Percentiles rank a stretch among this genome's conserved stretches.
phyloP scores from a whole-genome alignment of 805 yeast genomes.

The Saturnispora sekii region DNA sequence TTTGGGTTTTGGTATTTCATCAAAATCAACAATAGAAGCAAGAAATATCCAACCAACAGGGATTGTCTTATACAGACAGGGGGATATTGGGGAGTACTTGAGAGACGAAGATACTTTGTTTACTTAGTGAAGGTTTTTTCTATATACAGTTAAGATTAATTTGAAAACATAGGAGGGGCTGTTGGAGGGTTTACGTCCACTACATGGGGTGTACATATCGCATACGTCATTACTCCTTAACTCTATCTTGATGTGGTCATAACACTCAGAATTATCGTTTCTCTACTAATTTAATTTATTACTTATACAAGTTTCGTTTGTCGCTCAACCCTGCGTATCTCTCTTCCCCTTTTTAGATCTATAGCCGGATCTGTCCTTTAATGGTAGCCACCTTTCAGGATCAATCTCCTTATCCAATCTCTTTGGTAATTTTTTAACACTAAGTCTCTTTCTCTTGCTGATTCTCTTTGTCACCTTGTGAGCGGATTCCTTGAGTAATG shows the following conservation, averaged over 20 bases:
- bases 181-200: too few species aligned
- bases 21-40: conserved; percentile 84
- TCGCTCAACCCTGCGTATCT: conserved; percentile 52
- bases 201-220: too few species aligned
- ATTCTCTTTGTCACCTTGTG: background rate
- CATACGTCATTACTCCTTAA: too few species aligned
- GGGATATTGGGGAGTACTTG: conserved; percentile 94
- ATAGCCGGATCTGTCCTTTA: conserved; percentile 76
- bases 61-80: conserved; percentile 92
- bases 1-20: conserved; percentile 90
- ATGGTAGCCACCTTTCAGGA: conserved; percentile 85
- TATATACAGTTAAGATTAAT: too few species aligned
- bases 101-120: conserved; percentile 97
- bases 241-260: too few species aligned
- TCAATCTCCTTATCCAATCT: conserved; percentile 30
- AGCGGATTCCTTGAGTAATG: conserved; percentile 16
- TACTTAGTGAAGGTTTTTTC: conserved; percentile 35
- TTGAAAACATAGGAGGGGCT: background rate
- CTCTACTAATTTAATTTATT: too few species aligned
- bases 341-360: conserved; percentile 67
- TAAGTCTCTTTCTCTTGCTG: conserved; percentile 13
- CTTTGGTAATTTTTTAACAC: conserved; percentile 21
- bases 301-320: background rate
- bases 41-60: conserved; percentile 86
- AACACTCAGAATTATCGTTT: too few species aligned